These are phyloP conservation scores for Cladosporium cucumerinum DNA, from an alignment of 2,329 filamentous ascomycete genomes.

Conservation along the genomic window DNA sequence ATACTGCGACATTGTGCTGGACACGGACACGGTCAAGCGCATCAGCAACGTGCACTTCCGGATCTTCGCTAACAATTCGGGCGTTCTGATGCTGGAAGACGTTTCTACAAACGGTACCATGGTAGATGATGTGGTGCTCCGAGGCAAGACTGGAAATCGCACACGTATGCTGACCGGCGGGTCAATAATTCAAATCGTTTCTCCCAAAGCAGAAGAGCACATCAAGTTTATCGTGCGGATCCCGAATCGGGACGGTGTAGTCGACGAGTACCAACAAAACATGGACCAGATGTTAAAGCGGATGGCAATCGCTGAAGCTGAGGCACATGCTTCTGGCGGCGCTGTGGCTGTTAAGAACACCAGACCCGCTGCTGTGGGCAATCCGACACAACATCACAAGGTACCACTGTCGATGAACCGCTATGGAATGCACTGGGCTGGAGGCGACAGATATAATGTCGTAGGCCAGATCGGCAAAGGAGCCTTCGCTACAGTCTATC, in stretches of 20 bases:
- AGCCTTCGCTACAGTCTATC: constrained; percentile 91
- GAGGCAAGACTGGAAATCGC: constrained; percentile 45
- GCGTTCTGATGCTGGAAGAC: constrained; percentile 87
- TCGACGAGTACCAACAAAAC: constrained; percentile 43
- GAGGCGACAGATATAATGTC: constrained; percentile 80
- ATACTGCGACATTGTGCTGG: constrained; percentile 69
- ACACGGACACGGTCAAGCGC: constrained; percentile 64
- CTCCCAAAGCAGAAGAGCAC: constrained; percentile 54
- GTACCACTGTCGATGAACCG: constrained; percentile 32
- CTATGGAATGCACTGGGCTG: constrained; percentile 73
- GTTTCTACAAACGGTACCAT: constrained; percentile 93
- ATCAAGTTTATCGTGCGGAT: constrained; percentile 83
- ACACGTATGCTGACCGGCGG: constrained; percentile 68
- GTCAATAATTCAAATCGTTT: constrained; percentile 67
- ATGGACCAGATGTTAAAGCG: background rate
- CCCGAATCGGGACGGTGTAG: constrained; percentile 66
- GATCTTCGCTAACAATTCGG: constrained; percentile 83
- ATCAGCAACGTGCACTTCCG: constrained; percentile 96
- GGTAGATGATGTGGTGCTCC: constrained; percentile 71
- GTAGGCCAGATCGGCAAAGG: constrained; percentile 81
- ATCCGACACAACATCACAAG: background rate
- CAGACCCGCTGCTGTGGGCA: constrained; percentile 7
- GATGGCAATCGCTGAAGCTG: constrained; percentile 8
- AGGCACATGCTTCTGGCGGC: constrained; percentile 4
- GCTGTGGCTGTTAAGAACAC: background rate